Evolutionary conservation across 345 rosid genomes (phyloP).

Genomic region (Murraya koenigii): DNA sequence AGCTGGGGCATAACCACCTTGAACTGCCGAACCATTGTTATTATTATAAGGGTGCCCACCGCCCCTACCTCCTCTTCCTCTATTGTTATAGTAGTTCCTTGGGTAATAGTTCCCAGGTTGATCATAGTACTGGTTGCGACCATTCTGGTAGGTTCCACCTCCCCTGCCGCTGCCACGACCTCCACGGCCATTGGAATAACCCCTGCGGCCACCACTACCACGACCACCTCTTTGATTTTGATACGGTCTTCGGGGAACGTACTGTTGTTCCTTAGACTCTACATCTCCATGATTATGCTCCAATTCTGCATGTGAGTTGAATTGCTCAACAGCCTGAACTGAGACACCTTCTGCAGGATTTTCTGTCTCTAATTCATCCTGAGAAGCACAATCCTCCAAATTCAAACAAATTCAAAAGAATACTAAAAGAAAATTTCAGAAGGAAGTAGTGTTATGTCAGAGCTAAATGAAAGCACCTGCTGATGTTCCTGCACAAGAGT

Average conservation of each 20-base stretch:
- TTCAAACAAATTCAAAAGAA: not conserved
- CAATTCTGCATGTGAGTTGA: conserved; percentile 31
- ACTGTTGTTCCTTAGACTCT: conserved; percentile 49
- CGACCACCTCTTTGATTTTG: conserved; percentile 74
- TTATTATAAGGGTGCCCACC: conserved; percentile 45
- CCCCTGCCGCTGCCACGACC: conserved; percentile 69
- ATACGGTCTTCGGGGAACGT: conserved; percentile 49
- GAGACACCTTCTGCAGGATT: conserved; percentile 37
- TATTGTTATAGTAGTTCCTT: conserved; percentile 62
- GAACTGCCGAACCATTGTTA: conserved; percentile 38
- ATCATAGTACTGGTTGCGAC: conserved; percentile 58
- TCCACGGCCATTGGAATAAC: conserved; percentile 69
- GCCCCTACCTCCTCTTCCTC: conserved; percentile 60
- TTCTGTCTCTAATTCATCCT: conserved; percentile 52
- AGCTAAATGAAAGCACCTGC: conserved; percentile 36
- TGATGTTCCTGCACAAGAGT: conserved; percentile 34
- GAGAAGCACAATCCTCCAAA: conserved; percentile 12
- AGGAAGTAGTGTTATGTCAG: no score
- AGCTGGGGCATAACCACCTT: conserved; percentile 48
- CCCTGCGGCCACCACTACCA: conserved; percentile 66
- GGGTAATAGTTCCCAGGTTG: conserved; percentile 64
- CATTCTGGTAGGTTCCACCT: conserved; percentile 67
- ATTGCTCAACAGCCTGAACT: conserved; percentile 44
- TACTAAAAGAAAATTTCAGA: not conserved
- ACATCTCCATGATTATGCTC: conserved; percentile 38